Evolutionary conservation across 345 rosid genomes (phyloP).

Genomic region (Eucalyptus camaldulensis): DNA sequence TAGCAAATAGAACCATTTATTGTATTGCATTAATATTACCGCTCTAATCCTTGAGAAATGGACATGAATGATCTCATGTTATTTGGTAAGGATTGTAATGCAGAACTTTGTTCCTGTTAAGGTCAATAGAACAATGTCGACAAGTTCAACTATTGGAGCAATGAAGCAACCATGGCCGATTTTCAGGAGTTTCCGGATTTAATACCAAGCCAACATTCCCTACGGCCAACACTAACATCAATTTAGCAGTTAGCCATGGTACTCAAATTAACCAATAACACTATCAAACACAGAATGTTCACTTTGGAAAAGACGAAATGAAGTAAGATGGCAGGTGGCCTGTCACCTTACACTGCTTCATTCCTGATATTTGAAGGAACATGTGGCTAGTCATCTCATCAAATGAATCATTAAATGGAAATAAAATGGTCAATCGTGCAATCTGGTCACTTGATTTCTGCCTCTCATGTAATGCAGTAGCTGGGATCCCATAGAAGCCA

Average conservation of each 20-base stretch:
- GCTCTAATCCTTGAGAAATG: neutral
- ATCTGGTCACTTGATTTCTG: neutral
- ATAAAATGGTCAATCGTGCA: neutral
- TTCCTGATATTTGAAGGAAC: neutral
- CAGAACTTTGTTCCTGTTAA: neutral
- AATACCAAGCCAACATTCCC: neutral
- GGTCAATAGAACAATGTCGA: neutral
- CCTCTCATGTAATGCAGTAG: neutral
- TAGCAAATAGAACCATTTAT: neutral
- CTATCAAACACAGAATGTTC: too few relatives aligned
- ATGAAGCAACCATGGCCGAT: neutral
- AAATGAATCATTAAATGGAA: too few relatives aligned
- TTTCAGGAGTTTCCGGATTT: neutral
- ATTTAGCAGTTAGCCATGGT: too few relatives aligned
- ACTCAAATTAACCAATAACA: too few relatives aligned
- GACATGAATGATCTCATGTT: neutral
- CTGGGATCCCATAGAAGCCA: neutral
- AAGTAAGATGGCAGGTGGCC: too few relatives aligned
- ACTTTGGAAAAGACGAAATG: too few relatives aligned
- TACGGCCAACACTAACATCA: neutral
- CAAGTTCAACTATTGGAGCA: neutral
- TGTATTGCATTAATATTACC: neutral
- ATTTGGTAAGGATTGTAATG: neutral
- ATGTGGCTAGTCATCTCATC: neutral
- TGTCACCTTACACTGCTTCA: too few relatives aligned